Evolutionary conservation across 2,329 filamentous ascomycete genomes (phyloP).

Genomic region (Daldinia eschscholtzii): DNA sequence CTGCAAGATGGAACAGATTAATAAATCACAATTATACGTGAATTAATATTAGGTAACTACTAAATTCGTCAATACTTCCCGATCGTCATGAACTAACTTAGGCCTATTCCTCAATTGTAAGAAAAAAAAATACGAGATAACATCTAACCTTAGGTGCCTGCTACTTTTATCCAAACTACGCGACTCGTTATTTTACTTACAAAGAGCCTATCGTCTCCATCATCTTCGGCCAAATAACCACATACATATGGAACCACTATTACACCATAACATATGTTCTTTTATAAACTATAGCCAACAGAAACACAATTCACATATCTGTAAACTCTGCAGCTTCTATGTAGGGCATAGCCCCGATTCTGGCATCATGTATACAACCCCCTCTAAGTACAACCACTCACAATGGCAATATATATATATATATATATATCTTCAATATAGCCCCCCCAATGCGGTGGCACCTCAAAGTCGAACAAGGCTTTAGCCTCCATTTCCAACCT

Average conservation of each 20-base stretch:
- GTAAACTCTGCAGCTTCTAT: conserved; percentile 22
- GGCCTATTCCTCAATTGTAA: not conserved
- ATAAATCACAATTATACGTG: not conserved
- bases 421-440: conserved; percentile 13
- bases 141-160: no score
- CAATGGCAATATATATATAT: not conserved
- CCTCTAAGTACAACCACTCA: conserved; percentile 6
- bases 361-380: conserved; percentile 32
- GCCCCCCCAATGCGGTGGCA: conserved; percentile 2
- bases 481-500: not conserved
- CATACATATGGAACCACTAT: not conserved
- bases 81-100: not conserved
- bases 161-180: not conserved
- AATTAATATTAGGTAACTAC: not conserved
- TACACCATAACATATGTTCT: not conserved
- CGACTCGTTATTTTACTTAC: not conserved
- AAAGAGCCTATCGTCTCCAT: not conserved
- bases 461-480: not conserved
- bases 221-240: not conserved
- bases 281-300: not conserved
- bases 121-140: not conserved
- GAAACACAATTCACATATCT: not conserved
- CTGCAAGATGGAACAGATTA: no score
- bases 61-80: not conserved
- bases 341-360: conserved; percentile 32